These are phyloP conservation scores for Myxozyma monticola DNA, from an alignment of 805 yeast species.

Conservation along the genomic window DNA sequence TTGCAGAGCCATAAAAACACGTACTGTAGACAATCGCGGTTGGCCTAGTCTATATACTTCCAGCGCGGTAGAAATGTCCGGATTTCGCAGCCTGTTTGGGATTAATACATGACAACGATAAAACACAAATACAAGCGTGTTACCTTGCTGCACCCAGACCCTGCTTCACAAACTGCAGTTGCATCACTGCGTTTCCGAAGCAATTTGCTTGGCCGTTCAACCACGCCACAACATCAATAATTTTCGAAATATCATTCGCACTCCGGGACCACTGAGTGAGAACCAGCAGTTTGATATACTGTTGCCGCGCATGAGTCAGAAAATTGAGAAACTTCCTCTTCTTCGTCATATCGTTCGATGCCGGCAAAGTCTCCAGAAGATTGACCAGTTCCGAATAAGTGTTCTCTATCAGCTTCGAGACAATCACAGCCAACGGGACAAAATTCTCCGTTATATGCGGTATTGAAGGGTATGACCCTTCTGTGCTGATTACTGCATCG, in stretches of 20 bases:
- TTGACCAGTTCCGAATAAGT: conserved; percentile 64
- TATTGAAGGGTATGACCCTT: conserved; percentile 38
- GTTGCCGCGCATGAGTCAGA: conserved; percentile 73
- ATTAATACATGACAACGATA: background rate
- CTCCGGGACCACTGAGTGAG: conserved; percentile 84
- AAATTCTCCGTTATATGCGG: conserved; percentile 76
- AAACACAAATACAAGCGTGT: background rate
- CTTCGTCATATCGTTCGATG: conserved; percentile 58
- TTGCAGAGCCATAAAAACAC: background rate
- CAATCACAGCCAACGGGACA: conserved; percentile 60
- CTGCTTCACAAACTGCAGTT: conserved; percentile 65
- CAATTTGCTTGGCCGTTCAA: conserved; percentile 73
- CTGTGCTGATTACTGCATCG: background rate
- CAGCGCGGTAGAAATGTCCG: conserved; percentile 82
- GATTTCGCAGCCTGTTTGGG: conserved; percentile 61
- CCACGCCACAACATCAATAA: conserved; percentile 89
- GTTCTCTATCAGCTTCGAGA: conserved; percentile 59
- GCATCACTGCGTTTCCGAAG: conserved; percentile 62
- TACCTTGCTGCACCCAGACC: conserved; percentile 78
- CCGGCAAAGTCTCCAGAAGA: conserved; percentile 59
- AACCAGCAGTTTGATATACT: conserved; percentile 80
- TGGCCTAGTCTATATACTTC: conserved; percentile 74
- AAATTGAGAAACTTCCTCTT: conserved; percentile 69
- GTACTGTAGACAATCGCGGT: conserved; percentile 27
- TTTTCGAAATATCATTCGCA: conserved; percentile 64